Percentiles rank a stretch among this genome's conserved stretches.
Evolutionary conservation across 1,284 basidiomycete species (phyloP).

Genomic region (Ganoderma lucidum): DNA sequence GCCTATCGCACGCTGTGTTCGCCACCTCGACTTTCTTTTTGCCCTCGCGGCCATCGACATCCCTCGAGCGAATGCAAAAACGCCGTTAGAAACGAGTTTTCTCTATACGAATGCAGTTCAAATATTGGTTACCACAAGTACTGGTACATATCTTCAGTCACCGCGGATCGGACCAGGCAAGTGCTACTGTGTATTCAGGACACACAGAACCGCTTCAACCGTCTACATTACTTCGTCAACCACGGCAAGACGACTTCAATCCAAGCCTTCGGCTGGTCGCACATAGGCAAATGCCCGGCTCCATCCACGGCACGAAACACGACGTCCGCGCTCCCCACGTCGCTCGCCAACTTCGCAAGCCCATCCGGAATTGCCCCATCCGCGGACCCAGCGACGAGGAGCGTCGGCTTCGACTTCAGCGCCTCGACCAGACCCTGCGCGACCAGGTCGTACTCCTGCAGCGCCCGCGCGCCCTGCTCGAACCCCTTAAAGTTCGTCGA

Average conservation of each 20-base stretch:
- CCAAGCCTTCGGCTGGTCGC: constrained; percentile 1
- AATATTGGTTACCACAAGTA: too few species aligned
- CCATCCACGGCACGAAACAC: neutral
- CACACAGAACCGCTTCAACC: too few species aligned
- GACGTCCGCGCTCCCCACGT: neutral
- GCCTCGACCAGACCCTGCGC: neutral
- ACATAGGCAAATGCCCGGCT: constrained; percentile 3
- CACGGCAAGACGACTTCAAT: neutral
- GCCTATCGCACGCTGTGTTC: too few species aligned
- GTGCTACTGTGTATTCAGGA: too few species aligned
- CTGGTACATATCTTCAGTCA: too few species aligned
- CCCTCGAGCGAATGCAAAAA: too few species aligned
- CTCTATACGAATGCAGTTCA: too few species aligned
- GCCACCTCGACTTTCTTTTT: too few species aligned
- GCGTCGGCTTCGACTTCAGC: neutral
- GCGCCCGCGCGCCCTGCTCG: constrained; percentile 2
- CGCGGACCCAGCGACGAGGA: neutral
- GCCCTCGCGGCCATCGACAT: too few species aligned
- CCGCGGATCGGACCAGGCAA: too few species aligned
- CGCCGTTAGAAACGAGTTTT: too few species aligned
- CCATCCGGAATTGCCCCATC: neutral
- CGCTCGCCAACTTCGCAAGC: neutral
- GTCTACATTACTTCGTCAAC: neutral
- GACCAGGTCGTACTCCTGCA: neutral
- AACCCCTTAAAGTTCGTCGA: neutral